A percentile compares a stretch with the other conserved stretches of the same genome.
These are phyloP conservation scores for Trichopus zeylanicus DNA, from an alignment of 116 monocot genomes.

Conservation along the genomic window DNA sequence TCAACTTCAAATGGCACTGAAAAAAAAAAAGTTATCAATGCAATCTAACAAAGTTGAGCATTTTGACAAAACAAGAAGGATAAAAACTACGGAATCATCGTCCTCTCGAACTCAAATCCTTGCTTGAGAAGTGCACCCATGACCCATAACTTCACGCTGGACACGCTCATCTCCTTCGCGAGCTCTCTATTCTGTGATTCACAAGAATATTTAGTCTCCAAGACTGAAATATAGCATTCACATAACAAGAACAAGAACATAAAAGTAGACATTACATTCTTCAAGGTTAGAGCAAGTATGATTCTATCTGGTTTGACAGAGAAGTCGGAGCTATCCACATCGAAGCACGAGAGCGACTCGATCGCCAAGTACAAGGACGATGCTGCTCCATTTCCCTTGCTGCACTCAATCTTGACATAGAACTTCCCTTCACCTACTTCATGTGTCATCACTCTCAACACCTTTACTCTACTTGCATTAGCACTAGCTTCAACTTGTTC, in stretches of 20 bases:
- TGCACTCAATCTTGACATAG: conserved; percentile 34
- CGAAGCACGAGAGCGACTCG: conserved; percentile 31
- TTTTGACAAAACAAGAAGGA: no score
- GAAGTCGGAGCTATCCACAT: conserved; percentile 36
- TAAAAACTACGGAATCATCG: no score
- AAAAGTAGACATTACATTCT: neutral
- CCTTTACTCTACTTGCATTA: conserved; percentile 1
- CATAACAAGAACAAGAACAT: neutral
- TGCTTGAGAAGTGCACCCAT: conserved; percentile 48
- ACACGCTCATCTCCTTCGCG: conserved; percentile 25
- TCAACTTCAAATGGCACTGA: no score
- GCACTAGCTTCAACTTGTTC: conserved; percentile 1
- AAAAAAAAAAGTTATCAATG: no score
- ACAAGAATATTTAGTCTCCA: neutral
- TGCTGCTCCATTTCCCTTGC: conserved; percentile 16
- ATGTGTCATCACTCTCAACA: conserved; percentile 10
- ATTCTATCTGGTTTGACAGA: conserved; percentile 10
- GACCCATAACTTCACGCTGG: conserved; percentile 37
- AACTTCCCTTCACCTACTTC: conserved; percentile 37
- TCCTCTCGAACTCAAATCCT: conserved; percentile 29
- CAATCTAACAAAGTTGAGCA: neutral
- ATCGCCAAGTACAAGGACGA: conserved; percentile 36
- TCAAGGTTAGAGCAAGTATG: conserved; percentile 19
- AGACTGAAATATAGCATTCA: neutral
- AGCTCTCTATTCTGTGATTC: conserved; percentile 4